A percentile compares a stretch with the other conserved stretches of the same genome.
These are phyloP conservation scores for Rhodotorula glutinis DNA, from an alignment of 1,284 basidiomycete genomes.

Conservation along the genomic window DNA sequence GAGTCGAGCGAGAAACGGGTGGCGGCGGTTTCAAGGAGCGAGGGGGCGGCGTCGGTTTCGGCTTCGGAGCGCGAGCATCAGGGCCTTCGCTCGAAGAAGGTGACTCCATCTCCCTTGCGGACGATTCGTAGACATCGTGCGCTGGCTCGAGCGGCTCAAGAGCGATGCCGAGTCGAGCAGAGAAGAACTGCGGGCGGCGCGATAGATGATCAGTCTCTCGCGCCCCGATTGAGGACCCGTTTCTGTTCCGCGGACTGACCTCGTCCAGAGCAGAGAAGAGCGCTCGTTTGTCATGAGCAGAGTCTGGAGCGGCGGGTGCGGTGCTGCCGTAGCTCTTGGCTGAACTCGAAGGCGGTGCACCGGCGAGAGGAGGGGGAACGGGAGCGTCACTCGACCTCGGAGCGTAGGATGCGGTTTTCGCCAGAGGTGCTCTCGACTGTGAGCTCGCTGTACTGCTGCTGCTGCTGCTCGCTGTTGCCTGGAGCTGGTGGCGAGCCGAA, in stretches of 20 bases:
- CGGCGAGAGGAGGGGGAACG: no score
- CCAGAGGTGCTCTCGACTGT: no score
- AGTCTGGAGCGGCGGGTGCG: constrained; percentile 44
- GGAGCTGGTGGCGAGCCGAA: neutral
- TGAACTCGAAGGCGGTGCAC: neutral
- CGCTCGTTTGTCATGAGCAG: constrained; percentile 58
- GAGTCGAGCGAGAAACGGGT: constrained; percentile 13
- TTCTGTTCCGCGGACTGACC: no score
- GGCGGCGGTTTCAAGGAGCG: constrained; percentile 20
- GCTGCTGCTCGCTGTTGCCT: neutral
- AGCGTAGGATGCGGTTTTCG: no score
- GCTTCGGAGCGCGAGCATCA: neutral
- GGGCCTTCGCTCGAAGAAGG: neutral
- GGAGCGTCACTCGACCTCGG: no score
- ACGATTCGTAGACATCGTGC: no score
- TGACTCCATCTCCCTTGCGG: no score
- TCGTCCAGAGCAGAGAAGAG: constrained; percentile 75
- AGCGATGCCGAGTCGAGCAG: neutral
- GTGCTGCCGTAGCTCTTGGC: neutral
- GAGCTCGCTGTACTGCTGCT: no score
- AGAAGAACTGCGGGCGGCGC: constrained; percentile 32
- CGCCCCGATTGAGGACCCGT: no score
- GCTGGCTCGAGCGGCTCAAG: neutral
- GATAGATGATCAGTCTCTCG: no score
- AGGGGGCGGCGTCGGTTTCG: constrained; percentile 8